Evolutionary conservation across 805 yeast species (phyloP).

Genomic region (Ascoidea asiatica): DNA sequence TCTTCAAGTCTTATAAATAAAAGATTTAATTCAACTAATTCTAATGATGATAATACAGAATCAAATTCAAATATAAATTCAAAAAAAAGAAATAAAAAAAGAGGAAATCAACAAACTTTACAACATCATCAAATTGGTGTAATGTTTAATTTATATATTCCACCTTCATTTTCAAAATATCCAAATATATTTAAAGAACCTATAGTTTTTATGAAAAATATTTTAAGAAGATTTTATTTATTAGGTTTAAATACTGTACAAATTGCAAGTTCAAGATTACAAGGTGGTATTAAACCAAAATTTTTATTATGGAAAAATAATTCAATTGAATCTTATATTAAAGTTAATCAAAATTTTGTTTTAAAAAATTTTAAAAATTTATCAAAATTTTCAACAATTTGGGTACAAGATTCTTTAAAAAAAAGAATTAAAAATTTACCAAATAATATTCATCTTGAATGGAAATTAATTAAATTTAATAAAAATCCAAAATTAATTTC

Average conservation of each 20-base stretch:
- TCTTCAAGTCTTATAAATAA: too few species aligned
- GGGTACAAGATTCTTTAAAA: slow-evolving; percentile 46
- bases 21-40: too few species aligned
- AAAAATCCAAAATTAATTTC: slow-evolving; percentile 59
- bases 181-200: slow-evolving; percentile 33
- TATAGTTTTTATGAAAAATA: slow-evolving; percentile 24
- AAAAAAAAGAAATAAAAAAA: too few species aligned
- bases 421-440: slow-evolving; percentile 46
- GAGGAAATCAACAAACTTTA: too few species aligned
- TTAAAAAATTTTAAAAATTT: slow-evolving; percentile 33
- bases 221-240: slow-evolving; percentile 46
- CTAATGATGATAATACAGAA: too few species aligned
- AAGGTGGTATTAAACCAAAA: slow-evolving; percentile 53
- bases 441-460: slow-evolving; percentile 40
- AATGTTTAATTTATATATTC: slow-evolving; percentile 26
- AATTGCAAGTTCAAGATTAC: slow-evolving; percentile 52
- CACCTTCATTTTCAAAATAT: slow-evolving; percentile 30
- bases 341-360: slow-evolving; percentile 76
- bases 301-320: slow-evolving; percentile 73
- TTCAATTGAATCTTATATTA: slow-evolving; percentile 65
- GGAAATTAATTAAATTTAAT: slow-evolving; percentile 68
- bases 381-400: slow-evolving; percentile 35
- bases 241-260: slow-evolving; percentile 60
- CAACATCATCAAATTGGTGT: slow-evolving; percentile 7
- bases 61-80: too few species aligned